Evolutionary conservation across 805 yeast genomes (phyloP), one percentile per base, ranked within the genome.

Genomic region (Candida suzukii): DNA sequence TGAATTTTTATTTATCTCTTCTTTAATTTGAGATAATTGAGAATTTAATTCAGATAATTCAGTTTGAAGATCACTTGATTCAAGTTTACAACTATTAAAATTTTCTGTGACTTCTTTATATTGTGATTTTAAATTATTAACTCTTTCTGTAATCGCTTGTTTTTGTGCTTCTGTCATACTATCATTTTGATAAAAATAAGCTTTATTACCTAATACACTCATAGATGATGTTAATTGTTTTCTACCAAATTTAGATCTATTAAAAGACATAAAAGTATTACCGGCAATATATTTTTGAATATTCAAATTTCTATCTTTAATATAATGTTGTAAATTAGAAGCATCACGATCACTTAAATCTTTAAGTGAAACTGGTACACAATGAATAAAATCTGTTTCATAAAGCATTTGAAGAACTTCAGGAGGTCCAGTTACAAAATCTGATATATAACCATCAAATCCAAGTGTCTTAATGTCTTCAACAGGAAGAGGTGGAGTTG

Each of bases 401-500:
- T 83, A 78, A 26, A 90, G 67, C 88, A 84, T 87, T 41, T 71
- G 69, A 39, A 87, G 55, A 1, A 91, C 95, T 10, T 74, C 73
- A 6, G 59, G 53, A 1, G 96, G 95, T 1, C 96, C 98, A 2
- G 63, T 60, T 2, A 91, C 53, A 46, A 76, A 76, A 51, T 93
- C 96, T 2, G 73, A 60, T 21, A 88, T 49, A 52, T 76, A 86
- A 1, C 95, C 93, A 41, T 85, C 95, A 58, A 93, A 88, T 0
- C 96, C 96, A 19, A 66, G 58, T 0, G 42, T 28, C 24, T 47
- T 52, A 2, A 88, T 50, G 12, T 36, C 54, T 9, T 65, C 66
- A 2, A 43, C 35, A 2, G 48, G 33, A 24, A 51, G 27, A 35
- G 29, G 37, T n/a, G 12, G 18, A n/a, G 34, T 26, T 38, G 35